Conservation (phyloP, 192 early-diverging fungal genomes). For the Gamsiella multidivaricata region DNA sequence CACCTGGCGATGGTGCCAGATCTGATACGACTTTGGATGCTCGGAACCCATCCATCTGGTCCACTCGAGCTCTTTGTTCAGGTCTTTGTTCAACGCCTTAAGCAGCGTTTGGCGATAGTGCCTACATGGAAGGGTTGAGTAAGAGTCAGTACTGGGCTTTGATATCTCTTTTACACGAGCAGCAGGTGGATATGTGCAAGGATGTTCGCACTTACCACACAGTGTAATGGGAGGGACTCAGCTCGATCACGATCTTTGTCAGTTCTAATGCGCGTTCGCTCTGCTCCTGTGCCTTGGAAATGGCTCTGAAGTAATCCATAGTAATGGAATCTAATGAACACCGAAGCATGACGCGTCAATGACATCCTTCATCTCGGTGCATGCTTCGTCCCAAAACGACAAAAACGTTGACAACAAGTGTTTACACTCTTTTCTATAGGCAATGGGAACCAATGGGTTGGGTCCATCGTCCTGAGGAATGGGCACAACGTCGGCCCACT, state of each 20-base stretch:
- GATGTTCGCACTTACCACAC: slow-evolving; percentile 73
- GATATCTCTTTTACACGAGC: background rate
- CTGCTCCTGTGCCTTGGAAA: slow-evolving; percentile 75
- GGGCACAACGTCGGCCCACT: slow-evolving; percentile 76
- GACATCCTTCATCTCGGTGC: background rate
- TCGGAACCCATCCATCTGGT: slow-evolving; percentile 75
- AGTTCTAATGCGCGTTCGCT: slow-evolving; percentile 85
- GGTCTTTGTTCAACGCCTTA: slow-evolving; percentile 70
- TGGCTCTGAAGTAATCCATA: slow-evolving; percentile 92
- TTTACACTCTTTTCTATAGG: slow-evolving; percentile 83
- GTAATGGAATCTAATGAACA: slow-evolving; percentile 67
- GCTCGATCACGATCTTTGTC: slow-evolving; percentile 80
- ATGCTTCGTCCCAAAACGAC: too few species aligned
- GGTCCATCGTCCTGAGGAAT: slow-evolving; percentile 84
- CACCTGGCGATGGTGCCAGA: slow-evolving; percentile 92
- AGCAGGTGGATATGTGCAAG: background rate
- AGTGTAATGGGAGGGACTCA: slow-evolving; percentile 95
- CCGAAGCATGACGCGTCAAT: background rate
- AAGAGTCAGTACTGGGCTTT: background rate
- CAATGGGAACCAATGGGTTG: slow-evolving; percentile 83
- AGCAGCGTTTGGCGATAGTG: slow-evolving; percentile 88
- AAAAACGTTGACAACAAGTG: too few species aligned
- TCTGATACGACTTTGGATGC: slow-evolving; percentile 94
- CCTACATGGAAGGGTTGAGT: slow-evolving; percentile 60
- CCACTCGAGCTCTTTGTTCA: slow-evolving; percentile 82